Evolutionary conservation across 352 stramenopile genomes (phyloP).

Genomic region (Globisporangium paddicum): DNA sequence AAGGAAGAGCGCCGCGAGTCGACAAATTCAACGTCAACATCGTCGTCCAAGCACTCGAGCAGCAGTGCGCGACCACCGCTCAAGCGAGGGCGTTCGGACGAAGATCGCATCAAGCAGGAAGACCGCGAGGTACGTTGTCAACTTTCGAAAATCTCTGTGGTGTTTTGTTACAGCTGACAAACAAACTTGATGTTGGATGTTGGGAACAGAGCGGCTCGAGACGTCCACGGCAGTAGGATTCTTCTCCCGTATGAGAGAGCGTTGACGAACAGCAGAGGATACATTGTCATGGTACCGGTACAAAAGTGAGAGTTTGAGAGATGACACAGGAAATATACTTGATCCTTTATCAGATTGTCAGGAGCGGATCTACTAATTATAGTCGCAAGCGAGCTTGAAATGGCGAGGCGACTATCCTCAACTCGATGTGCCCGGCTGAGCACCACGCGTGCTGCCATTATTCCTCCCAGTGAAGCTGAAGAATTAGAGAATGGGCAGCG

Average conservation of each 20-base stretch:
- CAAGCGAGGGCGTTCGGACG: constrained; percentile 28
- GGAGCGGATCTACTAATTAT: not conserved
- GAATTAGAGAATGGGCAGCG: not conserved
- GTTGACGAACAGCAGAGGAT: not conserved
- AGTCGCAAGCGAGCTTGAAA: not conserved
- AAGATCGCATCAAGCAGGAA: constrained; percentile 19
- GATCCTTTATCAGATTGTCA: not conserved
- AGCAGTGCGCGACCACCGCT: constrained; percentile 9
- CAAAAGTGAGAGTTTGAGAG: not conserved
- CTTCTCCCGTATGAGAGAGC: not conserved
- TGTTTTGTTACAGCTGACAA: not conserved
- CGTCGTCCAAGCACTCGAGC: constrained; percentile 1
- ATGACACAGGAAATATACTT: not conserved
- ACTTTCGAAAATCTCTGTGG: not conserved
- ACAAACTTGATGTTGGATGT: not conserved
- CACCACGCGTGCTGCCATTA: not conserved
- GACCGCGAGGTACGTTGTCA: constrained; percentile 20
- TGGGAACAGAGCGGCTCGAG: not conserved
- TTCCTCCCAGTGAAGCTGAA: not conserved
- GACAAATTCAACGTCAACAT: not conserved
- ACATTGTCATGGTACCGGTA: not conserved
- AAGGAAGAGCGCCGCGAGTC: constrained; percentile 3
- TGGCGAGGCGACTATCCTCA: not conserved
- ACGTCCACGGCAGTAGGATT: constrained; percentile 1
- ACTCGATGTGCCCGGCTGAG: not conserved